Evolutionary conservation across 2,329 filamentous ascomycete species (phyloP), one percentile per base, ranked within the genome.

Genomic region (Cryphonectria parasitica): DNA sequence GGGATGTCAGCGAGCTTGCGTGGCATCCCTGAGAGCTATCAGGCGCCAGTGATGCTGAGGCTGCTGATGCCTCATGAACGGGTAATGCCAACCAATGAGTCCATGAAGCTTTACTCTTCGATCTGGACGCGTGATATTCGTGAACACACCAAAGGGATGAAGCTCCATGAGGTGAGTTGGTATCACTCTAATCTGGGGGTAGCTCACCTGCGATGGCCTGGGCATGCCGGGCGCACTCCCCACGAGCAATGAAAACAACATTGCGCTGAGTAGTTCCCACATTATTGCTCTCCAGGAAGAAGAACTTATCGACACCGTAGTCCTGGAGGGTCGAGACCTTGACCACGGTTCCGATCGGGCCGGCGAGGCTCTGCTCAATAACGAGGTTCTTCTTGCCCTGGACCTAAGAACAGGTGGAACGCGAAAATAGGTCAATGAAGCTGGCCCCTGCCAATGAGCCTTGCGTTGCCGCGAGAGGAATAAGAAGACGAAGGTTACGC

Each of bases 361-460:
- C 96, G 75, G 95, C 94, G 76, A 99, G 87, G 76, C 91, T 91
- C 81, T 92, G 93, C 80, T 98, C 95, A 78, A 99, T 91, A 67
- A 99, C 92, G 73, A 99, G 86, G 78, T 98, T 98, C 87, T 99
- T 99, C 89, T 98, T 99, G 76, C 97, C 97, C 79, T 95, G 93
- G 75, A 98, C 94, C 96, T 99, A 78, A 71, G 22, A 8, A 67
- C 67, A 52, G 65, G 69, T 69, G 54, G 45, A 70, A 71, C 43
- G 39, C 66, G 66, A 34, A 19, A 36, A 64, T 49, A 61, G 67
- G 66, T 72, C 69, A 72, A 70, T 72, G 68, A 66, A 69, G 69
- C 69, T 72, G 69, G 58, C 58, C 67, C 68, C 45, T 49, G 22
- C 45, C 45, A 49, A 72, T 72, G 69, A 71, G 69, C 39, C 6